Evolutionary conservation across 2,329 filamentous ascomycete genomes (phyloP), one percentile per base, ranked within the genome.

Genomic region (Chrysoporthe deuterocubensis): DNA sequence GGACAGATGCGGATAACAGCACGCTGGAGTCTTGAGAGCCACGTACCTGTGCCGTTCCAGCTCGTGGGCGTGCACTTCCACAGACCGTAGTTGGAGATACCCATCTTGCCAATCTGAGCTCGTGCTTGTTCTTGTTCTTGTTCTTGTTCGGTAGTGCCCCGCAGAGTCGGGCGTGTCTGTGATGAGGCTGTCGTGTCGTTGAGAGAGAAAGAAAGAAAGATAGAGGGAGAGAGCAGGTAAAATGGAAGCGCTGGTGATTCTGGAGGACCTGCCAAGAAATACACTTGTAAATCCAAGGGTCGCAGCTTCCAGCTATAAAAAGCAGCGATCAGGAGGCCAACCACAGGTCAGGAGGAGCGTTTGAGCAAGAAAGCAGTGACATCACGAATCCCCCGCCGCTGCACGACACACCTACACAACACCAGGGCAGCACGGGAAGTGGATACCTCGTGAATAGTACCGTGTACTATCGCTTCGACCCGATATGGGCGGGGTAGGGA

Each of bases 81-180:
- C 48, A 74, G 65, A 60, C 71, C 72, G 60, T 73, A 73, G 46
- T 68, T 58, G 54, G 69, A 65, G 58, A 73, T 69, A 48, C 65
- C 67, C 72, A 73, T 73, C 34, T 43, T 68, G 65, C 44, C 18
- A 8, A 48, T 37, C 37, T 48, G 11, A 46, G n/a, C n/a, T 5
- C 32, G 5, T 54, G 26, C 4, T 2, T 54, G 4, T 57, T 3
- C 5, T 34, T 8, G 16, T 16, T 6, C 6, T 21, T 54, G 34
- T 57, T 8, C 18, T 14, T 21, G 3, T 13, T 7, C 9, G 7
- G 7, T n/a, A 11, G 1, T 37, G 26, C 26, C 26, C 2, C 26
- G 26, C 26, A 26, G 26, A 26, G 13, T 37, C 26, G 26, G 32
- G 14, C 11, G 58, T 61, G 21, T 43, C 7, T 32, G 9, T 4